Conservation (phyloP, 345 rosid species). For the Conringia planisiliqua region DNA sequence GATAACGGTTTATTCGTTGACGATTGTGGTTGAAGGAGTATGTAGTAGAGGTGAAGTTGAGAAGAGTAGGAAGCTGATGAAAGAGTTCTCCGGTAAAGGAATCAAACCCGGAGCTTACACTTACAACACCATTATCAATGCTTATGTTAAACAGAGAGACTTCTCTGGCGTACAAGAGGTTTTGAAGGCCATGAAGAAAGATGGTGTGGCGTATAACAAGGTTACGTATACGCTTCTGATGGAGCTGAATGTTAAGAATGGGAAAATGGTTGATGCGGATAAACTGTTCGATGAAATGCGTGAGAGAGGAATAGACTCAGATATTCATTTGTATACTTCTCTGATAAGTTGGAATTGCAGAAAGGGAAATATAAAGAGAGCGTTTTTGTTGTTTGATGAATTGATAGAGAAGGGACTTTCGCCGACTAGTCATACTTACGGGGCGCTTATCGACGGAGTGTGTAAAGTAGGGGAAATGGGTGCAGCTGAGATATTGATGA, state of each 20-base stretch:
- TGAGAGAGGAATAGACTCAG: conserved; percentile 51
- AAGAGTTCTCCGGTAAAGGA: conserved; percentile 46
- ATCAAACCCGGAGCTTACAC: conserved; percentile 60
- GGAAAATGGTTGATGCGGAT: conserved; percentile 53
- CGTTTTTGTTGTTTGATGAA: conserved; percentile 74
- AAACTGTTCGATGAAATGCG: conserved; percentile 72
- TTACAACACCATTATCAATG: conserved; percentile 65
- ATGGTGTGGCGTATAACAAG: conserved; percentile 45
- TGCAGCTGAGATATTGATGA: conserved; percentile 62
- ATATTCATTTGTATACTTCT: conserved; percentile 56
- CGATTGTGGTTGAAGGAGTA: conserved; percentile 59
- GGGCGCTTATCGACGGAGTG: conserved; percentile 70
- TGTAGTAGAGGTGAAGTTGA: conserved; percentile 60
- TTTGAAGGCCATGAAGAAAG: conserved; percentile 61
- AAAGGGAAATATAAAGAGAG: conserved; percentile 54
- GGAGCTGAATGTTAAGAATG: conserved; percentile 35
- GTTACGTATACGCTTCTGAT: conserved; percentile 65
- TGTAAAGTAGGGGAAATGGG: conserved; percentile 76
- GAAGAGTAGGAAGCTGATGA: conserved; percentile 48
- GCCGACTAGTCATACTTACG: conserved; percentile 63
- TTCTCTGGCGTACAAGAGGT: conserved; percentile 43
- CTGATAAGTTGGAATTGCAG: conserved; percentile 56
- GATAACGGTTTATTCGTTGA: conserved; percentile 59
- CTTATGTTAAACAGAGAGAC: conserved; percentile 52
- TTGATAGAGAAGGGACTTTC: conserved; percentile 55